These are phyloP conservation scores for Phaffomyces antillensis DNA, from an alignment of 805 yeast species.

Conservation along the genomic window DNA sequence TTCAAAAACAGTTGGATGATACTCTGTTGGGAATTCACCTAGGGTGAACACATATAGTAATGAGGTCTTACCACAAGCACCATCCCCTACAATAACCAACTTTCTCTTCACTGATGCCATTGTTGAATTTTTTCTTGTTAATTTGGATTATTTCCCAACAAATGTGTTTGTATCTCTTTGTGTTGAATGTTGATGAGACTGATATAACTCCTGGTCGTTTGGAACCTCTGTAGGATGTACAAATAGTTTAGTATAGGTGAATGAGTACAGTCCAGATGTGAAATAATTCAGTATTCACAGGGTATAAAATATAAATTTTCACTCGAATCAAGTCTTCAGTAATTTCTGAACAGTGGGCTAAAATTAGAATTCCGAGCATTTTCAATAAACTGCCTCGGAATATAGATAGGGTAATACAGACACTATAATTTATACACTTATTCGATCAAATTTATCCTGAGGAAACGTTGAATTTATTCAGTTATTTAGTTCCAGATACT, in stretches of 20 bases:
- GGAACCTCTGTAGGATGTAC: too few relatives aligned
- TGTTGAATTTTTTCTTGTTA: not conserved
- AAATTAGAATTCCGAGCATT: slow-evolving; percentile 2
- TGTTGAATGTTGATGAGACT: too few relatives aligned
- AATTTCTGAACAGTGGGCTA: not conserved
- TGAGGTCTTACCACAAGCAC: slow-evolving; percentile 93
- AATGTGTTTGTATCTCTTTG: too few relatives aligned
- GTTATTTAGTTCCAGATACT: slow-evolving; percentile 3
- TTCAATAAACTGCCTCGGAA: too few relatives aligned
- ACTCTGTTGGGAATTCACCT: slow-evolving; percentile 88
- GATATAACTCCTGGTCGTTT: too few relatives aligned
- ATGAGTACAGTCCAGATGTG: too few relatives aligned
- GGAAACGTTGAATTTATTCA: not conserved
- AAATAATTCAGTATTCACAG: too few relatives aligned
- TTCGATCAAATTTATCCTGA: too few relatives aligned
- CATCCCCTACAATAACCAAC: slow-evolving; percentile 88
- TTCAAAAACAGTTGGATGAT: slow-evolving; percentile 92
- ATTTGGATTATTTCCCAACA: not conserved
- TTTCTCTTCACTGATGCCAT: slow-evolving; percentile 47
- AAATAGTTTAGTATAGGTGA: too few relatives aligned
- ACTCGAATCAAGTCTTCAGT: not conserved
- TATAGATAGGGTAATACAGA: too few relatives aligned
- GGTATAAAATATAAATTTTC: too few relatives aligned
- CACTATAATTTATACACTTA: too few relatives aligned
- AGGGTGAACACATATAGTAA: slow-evolving; percentile 83